These are phyloP conservation scores for Eimeria mitis DNA, from an alignment of 169 alveolate genomes.

Conservation along the genomic window DNA sequence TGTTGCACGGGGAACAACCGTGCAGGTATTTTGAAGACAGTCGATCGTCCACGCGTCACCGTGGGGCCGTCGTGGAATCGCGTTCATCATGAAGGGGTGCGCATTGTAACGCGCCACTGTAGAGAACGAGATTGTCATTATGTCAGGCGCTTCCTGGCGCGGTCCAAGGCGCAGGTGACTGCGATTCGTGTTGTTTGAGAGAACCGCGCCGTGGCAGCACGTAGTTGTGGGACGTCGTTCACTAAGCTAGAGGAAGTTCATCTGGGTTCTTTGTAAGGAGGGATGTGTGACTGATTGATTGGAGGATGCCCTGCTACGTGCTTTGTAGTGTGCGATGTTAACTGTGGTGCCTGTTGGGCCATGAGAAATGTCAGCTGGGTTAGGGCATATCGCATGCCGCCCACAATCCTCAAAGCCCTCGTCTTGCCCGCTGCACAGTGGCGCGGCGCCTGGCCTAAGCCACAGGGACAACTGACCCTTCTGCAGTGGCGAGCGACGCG, in stretches of 20 bases:
- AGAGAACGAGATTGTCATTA: conserved; percentile 37
- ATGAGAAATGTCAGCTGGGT: conserved; percentile 4
- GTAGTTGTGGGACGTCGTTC: not conserved
- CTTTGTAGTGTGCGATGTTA: conserved; percentile 3
- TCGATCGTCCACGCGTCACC: conserved; percentile 39
- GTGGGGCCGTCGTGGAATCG: conserved; percentile 36
- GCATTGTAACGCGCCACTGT: conserved; percentile 46
- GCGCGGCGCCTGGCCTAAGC: conserved; percentile 27
- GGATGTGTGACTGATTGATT: not conserved
- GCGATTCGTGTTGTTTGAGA: conserved; percentile 8
- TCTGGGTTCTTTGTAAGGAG: not conserved
- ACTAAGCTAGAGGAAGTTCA: not conserved
- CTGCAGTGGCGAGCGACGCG: conserved; percentile 50
- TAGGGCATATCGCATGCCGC: conserved; percentile 32
- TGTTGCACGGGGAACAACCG: conserved; percentile 54
- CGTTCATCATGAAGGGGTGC: conserved; percentile 45
- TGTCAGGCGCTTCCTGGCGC: conserved; percentile 6
- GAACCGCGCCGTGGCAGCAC: conserved; percentile 5
- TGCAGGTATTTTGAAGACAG: conserved; percentile 54
- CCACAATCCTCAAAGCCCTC: conserved; percentile 32
- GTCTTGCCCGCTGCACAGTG: conserved; percentile 33
- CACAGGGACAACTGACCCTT: conserved; percentile 7
- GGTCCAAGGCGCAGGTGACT: conserved; percentile 20
- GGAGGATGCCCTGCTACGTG: conserved; percentile 3
- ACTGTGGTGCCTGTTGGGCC: not conserved